Evolutionary conservation across 2,329 filamentous ascomycete species (phyloP).

Genomic region (Arthrobotrys pseudoclavata): DNA sequence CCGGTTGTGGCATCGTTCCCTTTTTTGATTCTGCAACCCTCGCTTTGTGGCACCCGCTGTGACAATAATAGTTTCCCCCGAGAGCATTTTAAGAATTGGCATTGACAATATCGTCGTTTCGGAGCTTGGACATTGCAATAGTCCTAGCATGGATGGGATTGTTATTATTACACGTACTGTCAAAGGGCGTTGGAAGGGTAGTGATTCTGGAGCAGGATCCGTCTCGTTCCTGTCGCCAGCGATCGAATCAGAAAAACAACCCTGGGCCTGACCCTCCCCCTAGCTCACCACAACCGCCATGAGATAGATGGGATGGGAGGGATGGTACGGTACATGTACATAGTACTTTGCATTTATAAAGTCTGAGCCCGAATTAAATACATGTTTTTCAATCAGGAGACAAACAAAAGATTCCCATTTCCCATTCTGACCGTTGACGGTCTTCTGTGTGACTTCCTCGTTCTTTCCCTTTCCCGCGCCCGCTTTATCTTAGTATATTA

Average conservation of each 20-base stretch:
- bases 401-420: background rate
- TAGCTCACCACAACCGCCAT: slow-evolving; percentile 9
- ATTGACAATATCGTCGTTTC: slow-evolving; percentile 17
- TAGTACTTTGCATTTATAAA: slow-evolving; percentile 2
- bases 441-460: slow-evolving; percentile 23
- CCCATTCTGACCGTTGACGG: slow-evolving; percentile 15
- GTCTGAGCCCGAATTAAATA: background rate
- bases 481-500: slow-evolving; percentile 26
- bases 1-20: slow-evolving; percentile 43
- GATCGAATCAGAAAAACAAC: background rate
- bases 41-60: slow-evolving; percentile 34
- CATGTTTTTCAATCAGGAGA: slow-evolving; percentile 4
- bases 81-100: slow-evolving; percentile 4
- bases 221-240: slow-evolving; percentile 28
- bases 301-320: background rate
- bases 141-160: no score
- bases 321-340: no score
- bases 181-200: background rate
- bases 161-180: no score
- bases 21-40: slow-evolving; percentile 40
- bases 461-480: background rate
- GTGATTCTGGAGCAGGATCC: slow-evolving; percentile 23
- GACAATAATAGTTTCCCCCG: background rate
- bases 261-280: slow-evolving; percentile 2
- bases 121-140: slow-evolving; percentile 1